Evolutionary conservation across 805 yeast species (phyloP).

Genomic region (Schwanniomyces polymorphus): DNA sequence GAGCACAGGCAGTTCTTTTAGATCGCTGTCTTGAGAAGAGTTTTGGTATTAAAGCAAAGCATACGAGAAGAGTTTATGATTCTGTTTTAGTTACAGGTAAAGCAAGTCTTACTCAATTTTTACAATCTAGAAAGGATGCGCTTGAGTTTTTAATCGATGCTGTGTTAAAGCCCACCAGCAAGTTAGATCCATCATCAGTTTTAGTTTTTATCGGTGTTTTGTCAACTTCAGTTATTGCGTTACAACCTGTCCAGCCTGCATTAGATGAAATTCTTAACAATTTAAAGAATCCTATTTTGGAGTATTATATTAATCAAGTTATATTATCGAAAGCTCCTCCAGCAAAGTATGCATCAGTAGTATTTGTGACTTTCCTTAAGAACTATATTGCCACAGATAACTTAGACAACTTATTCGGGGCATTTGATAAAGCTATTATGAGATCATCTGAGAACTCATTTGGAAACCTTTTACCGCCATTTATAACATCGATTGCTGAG

Average conservation of each 20-base stretch:
- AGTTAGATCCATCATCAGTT: neutral
- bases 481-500: slow-evolving; percentile 31
- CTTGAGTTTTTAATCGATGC: neutral
- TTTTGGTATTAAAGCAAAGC: slow-evolving; percentile 6
- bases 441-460: slow-evolving; percentile 77
- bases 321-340: slow-evolving; percentile 48
- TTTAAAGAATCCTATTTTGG: slow-evolving; percentile 8
- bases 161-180: neutral
- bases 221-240: slow-evolving; percentile 19
- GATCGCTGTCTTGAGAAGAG: slow-evolving; percentile 19
- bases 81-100: slow-evolving; percentile 32
- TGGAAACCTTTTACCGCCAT: slow-evolving; percentile 49
- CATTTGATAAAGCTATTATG: slow-evolving; percentile 69
- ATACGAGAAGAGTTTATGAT: slow-evolving; percentile 21
- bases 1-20: slow-evolving; percentile 38
- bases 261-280: slow-evolving; percentile 12
- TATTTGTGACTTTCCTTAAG: slow-evolving; percentile 45
- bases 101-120: slow-evolving; percentile 14
- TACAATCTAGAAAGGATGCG: neutral
- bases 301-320: slow-evolving; percentile 35
- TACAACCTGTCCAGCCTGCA: slow-evolving; percentile 24
- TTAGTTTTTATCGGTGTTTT: slow-evolving; percentile 24
- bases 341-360: slow-evolving; percentile 28
- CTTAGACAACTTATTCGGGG: slow-evolving; percentile 51
- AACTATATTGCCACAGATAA: slow-evolving; percentile 39